Evolutionary conservation across 306 rosid genomes (phyloP).

Genomic region (Lupinus albus): DNA sequence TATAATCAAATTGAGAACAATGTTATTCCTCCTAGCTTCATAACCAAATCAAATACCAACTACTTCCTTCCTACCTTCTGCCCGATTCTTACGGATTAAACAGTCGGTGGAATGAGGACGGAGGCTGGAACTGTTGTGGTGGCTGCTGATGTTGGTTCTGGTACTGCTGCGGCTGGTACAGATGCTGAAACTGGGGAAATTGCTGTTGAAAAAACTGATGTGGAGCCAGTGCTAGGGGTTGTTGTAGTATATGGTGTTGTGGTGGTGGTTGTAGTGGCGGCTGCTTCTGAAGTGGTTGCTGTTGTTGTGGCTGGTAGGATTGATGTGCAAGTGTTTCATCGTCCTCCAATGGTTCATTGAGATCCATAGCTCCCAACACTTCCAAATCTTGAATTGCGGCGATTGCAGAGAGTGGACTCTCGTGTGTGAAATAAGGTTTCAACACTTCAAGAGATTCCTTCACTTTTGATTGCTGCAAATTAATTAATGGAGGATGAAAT

Average conservation of each 20-base stretch:
- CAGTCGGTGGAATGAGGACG: slow-evolving; percentile 32
- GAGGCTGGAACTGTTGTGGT: too few relatives aligned
- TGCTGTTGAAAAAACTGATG: slow-evolving; percentile 29
- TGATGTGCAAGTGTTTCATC: slow-evolving; percentile 54
- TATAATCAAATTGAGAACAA: slow-evolving; percentile 50
- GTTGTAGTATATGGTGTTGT: background rate
- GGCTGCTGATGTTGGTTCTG: too few relatives aligned
- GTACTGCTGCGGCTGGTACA: background rate
- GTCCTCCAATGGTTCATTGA: slow-evolving; percentile 57
- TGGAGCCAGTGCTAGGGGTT: slow-evolving; percentile 2
- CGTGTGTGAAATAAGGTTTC: slow-evolving; percentile 65
- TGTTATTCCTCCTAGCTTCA: slow-evolving; percentile 42
- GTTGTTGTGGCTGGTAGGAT: slow-evolving; percentile 20
- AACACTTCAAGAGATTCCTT: slow-evolving; percentile 65
- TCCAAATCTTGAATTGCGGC: slow-evolving; percentile 78
- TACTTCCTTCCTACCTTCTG: slow-evolving; percentile 40
- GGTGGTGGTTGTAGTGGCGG: slow-evolving; percentile 24
- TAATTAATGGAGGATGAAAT: slow-evolving; percentile 22
- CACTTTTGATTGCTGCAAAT: slow-evolving; percentile 71
- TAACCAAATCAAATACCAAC: slow-evolving; percentile 40
- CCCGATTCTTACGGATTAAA: slow-evolving; percentile 46
- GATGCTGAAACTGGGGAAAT: slow-evolving; percentile 25
- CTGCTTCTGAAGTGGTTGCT: slow-evolving; percentile 16
- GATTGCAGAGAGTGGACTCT: slow-evolving; percentile 54
- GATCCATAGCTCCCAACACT: slow-evolving; percentile 64